A percentile compares a stretch with the other conserved stretches of the same genome.
These are phyloP conservation scores for Alternaria sp. DNA, from an alignment of 2,329 filamentous ascomycete genomes.

Conservation along the genomic window DNA sequence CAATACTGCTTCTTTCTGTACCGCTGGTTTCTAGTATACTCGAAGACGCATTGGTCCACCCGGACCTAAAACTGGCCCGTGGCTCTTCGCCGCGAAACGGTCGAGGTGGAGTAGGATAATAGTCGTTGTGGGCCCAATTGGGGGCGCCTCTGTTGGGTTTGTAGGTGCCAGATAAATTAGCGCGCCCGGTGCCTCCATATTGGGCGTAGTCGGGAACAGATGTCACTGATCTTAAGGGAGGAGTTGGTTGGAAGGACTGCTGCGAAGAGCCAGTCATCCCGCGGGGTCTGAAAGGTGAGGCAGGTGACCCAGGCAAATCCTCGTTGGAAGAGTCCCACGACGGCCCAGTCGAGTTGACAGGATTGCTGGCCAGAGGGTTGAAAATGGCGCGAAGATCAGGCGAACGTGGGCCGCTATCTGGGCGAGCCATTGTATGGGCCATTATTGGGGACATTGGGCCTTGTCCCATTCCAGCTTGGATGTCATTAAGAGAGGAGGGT, in stretches of 20 bases:
- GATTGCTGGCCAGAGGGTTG: conserved; percentile 49
- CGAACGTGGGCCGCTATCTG: conserved; percentile 36
- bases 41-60: conserved; percentile 65
- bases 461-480: conserved; percentile 30
- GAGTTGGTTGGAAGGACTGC: conserved; percentile 33
- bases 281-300: conserved; percentile 35
- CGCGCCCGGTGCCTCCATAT: conserved; percentile 37
- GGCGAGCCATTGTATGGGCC: conserved; percentile 34
- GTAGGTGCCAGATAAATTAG: conserved; percentile 47
- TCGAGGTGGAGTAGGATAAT: conserved; percentile 36
- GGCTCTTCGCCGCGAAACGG: conserved; percentile 54
- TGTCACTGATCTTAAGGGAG: conserved; percentile 44
- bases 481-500: conserved; percentile 40
- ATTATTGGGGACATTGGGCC: conserved; percentile 38
- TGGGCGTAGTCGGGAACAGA: conserved; percentile 51
- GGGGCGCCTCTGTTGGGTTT: conserved; percentile 48
- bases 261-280: conserved; percentile 48
- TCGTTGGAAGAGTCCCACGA: conserved; percentile 38
- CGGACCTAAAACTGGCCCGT: conserved; percentile 68
- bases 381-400: conserved; percentile 45
- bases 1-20: conserved; percentile 84
- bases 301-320: conserved; percentile 25
- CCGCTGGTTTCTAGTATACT: conserved; percentile 65
- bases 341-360: conserved; percentile 37
- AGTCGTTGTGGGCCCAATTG: conserved; percentile 49